A percentile compares a stretch with the other conserved stretches of the same genome.
Conservation (phyloP, 805 yeast species). For the Candida chauliodis region DNA sequence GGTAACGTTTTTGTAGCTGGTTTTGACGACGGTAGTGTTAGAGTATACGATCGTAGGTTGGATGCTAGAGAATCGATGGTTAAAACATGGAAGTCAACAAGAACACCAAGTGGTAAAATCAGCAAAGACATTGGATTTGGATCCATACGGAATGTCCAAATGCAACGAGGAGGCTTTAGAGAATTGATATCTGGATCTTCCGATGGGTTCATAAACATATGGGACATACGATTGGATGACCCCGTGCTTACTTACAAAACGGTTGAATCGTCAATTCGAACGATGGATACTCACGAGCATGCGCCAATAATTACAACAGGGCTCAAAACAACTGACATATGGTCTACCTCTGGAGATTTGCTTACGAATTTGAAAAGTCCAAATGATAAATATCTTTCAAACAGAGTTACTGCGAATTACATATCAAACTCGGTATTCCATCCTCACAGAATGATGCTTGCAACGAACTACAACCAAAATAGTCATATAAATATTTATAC, state of each 20-base stretch:
- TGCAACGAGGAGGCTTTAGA: constrained; percentile 95
- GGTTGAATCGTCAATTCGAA: constrained; percentile 51
- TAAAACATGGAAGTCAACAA: constrained; percentile 64
- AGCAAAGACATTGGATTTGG: constrained; percentile 18
- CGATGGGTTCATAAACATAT: constrained; percentile 78
- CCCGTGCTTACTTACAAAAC: constrained; percentile 70
- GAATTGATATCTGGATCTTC: constrained; percentile 82
- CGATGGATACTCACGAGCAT: constrained; percentile 88
- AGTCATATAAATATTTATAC: constrained; percentile 60
- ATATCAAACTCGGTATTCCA: constrained; percentile 73
- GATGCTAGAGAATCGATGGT: constrained; percentile 86
- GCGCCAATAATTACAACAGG: constrained; percentile 94
- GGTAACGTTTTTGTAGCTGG: constrained; percentile 91
- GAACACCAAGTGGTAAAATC: constrained; percentile 1
- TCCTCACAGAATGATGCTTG: constrained; percentile 93
- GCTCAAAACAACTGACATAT: constrained; percentile 69
- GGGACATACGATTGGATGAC: constrained; percentile 80
- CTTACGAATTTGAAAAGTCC: constrained; percentile 59
- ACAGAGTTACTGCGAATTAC: constrained; percentile 44
- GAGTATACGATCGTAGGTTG: constrained; percentile 87
- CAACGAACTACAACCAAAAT: constrained; percentile 79
- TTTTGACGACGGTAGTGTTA: constrained; percentile 81
- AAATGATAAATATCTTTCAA: constrained; percentile 37
- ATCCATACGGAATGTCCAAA: constrained; percentile 73
- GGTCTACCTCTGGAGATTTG: constrained; percentile 81